Base-by-base conservation (phyloP, 2,329 filamentous ascomycete genomes). In the Ceratocystis harringtonii region DNA sequence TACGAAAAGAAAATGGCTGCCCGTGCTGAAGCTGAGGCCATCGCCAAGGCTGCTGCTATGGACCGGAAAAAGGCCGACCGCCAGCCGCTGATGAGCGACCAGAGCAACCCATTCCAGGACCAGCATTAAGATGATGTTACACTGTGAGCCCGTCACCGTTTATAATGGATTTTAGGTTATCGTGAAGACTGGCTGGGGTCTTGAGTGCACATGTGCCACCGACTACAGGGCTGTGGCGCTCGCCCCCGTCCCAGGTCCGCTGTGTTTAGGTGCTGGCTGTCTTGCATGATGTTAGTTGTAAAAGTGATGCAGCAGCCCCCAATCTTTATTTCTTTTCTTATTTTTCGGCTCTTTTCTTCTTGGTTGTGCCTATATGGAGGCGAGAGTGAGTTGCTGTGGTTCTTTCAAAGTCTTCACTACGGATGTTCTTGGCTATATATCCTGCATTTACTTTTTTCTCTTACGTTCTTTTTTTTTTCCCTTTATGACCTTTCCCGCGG, bases 11-110 rank as follows among this genome's bases (percentile, higher is more conserved):
- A 75, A 60, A 72, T 76, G 43, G 73, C 72, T 64, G 77, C 77
- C 67, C 76, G 77, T 69, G 76, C 76, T 67, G 80, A 83, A 73
- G 79, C 79, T 57, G 77, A 76, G n/a, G 77, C 76, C 30, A 77
- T 79, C 62, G 78, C 78, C 61, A 78, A 78, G 72, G 78, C 78
- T 70, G 76, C 78, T 62, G 68, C 66, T 45, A 68, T 70, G 12
- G 77, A 75, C 67, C 77, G 77, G 73, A 72, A 75, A 70, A 73
- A 75, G 61, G 72, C 72, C 61, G 71, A 71, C 36, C 72, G 73
- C 57, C 71, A 73, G 28, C 76, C 76, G 15, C 72, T 78, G 45
- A 76, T 77, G 72, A 70, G 71, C 22, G 60, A 66, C 30, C 66
- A 68, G 65, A 57, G 55, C 36, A 71, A 77, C 68, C 76, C 76